These are phyloP conservation scores for Trypanosoma congolense DNA, from an alignment of 208 protist genomes.

Conservation along the genomic window DNA sequence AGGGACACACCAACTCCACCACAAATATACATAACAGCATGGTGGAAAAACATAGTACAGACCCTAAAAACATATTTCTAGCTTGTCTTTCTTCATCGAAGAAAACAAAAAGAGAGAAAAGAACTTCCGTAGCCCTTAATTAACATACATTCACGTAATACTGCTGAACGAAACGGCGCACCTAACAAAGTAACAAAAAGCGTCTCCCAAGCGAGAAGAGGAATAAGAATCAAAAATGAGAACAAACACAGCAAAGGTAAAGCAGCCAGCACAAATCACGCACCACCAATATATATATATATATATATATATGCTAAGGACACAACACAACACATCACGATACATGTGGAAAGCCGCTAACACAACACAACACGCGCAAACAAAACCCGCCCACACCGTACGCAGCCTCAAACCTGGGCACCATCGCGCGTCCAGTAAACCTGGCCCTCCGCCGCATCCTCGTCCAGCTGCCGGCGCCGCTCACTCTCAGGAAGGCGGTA, in stretches of 20 bases:
- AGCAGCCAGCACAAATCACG: too few species aligned
- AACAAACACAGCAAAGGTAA: not conserved
- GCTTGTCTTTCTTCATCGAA: too few species aligned
- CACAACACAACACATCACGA: not conserved
- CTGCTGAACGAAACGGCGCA: too few species aligned
- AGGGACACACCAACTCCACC: slow-evolving; percentile 22
- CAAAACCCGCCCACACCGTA: not conserved
- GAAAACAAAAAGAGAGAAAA: slow-evolving; percentile 4
- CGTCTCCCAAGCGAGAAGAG: not conserved
- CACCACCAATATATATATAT: not conserved
- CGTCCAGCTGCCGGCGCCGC: slow-evolving; percentile 35
- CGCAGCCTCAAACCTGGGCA: slow-evolving; percentile 6
- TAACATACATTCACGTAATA: not conserved
- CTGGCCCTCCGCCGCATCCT: slow-evolving; percentile 21
- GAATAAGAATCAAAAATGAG: not conserved
- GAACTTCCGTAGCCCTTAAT: not conserved
- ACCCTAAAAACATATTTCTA: too few species aligned
- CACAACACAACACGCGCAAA: not conserved
- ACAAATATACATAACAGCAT: slow-evolving; percentile 26
- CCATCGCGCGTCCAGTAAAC: slow-evolving; percentile 54
- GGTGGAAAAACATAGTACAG: slow-evolving; percentile 8
- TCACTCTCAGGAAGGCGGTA: slow-evolving; percentile 49
- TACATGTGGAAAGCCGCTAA: not conserved
- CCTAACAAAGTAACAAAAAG: too few species aligned
- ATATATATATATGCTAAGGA: not conserved